Conservation (phyloP, 2,329 filamentous ascomycete species). For the Emmonsiellopsis sp. region DNA sequence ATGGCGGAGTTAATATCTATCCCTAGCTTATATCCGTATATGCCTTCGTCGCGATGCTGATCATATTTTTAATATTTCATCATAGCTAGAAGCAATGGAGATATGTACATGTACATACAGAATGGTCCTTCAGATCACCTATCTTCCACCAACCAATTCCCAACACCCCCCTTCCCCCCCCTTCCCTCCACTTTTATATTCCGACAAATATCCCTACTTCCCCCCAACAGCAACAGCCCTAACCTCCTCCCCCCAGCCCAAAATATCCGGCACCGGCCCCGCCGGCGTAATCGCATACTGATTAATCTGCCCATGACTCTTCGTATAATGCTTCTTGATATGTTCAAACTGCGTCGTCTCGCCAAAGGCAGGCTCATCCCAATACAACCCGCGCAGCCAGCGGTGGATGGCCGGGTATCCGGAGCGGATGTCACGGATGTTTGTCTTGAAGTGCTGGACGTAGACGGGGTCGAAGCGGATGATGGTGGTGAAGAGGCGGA, state of each 20-base stretch:
- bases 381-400: conserved; percentile 80
- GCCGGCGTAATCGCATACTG: conserved; percentile 67
- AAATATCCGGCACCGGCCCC: conserved; percentile 73
- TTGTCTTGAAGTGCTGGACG: conserved; percentile 76
- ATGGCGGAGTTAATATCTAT: too few species aligned
- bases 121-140: too few species aligned
- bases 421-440: conserved; percentile 72
- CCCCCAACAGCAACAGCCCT: conserved; percentile 8
- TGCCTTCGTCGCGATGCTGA: too few species aligned
- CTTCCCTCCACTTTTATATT: too few species aligned
- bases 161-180: too few species aligned
- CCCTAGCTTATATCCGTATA: too few species aligned
- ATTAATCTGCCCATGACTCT: conserved; percentile 58
- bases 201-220: neutral
- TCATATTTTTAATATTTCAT: too few species aligned
- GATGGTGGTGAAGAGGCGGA: conserved; percentile 66
- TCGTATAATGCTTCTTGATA: conserved; percentile 75
- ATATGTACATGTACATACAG: too few species aligned
- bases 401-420: conserved; percentile 73
- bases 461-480: conserved; percentile 69
- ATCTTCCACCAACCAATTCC: too few species aligned
- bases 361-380: conserved; percentile 67
- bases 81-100: too few species aligned
- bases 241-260: conserved; percentile 72
- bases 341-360: conserved; percentile 87